Percentiles rank a stretch among this genome's conserved stretches.
phyloP scores from a whole-genome alignment of 441 rosid genomes.

The Populus hybrid region DNA sequence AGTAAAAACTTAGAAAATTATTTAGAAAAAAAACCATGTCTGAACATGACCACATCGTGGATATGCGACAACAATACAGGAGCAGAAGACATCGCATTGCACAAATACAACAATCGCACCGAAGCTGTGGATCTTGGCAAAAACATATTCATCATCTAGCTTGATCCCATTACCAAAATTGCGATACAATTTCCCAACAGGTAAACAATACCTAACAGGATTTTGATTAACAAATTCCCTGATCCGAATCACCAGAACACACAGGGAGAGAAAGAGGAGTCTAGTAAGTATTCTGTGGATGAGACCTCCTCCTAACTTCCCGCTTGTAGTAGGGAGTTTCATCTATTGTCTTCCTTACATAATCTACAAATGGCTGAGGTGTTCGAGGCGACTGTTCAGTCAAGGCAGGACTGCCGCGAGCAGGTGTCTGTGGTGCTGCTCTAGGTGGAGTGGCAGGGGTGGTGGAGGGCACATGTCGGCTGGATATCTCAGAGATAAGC shows the following conservation, averaged over 20 bases:
- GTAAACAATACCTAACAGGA: background rate
- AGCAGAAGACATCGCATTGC: background rate
- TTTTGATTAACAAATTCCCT: background rate
- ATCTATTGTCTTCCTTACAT: constrained; percentile 78
- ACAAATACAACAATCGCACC: background rate
- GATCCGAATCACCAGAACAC: background rate
- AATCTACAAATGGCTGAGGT: constrained; percentile 83
- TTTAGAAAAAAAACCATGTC: no score
- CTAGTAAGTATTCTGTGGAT: constrained; percentile 71
- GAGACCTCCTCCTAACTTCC: constrained; percentile 71
- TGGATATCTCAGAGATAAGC: constrained; percentile 22
- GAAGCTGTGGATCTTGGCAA: background rate
- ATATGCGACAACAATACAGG: no score
- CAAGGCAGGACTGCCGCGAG: constrained; percentile 35
- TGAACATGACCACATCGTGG: no score
- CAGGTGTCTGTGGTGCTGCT: constrained; percentile 57
- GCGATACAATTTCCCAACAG: background rate
- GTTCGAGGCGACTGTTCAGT: constrained; percentile 75
- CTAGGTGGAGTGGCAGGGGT: constrained; percentile 29
- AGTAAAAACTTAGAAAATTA: no score
- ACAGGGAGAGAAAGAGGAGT: background rate
- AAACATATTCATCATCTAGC: background rate
- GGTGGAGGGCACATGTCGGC: constrained; percentile 17
- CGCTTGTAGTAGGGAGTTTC: constrained; percentile 82
- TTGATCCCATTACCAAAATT: background rate